Evolutionary conservation across 2,329 filamentous ascomycete genomes (phyloP).

Genomic region (Cytospora leucostoma): DNA sequence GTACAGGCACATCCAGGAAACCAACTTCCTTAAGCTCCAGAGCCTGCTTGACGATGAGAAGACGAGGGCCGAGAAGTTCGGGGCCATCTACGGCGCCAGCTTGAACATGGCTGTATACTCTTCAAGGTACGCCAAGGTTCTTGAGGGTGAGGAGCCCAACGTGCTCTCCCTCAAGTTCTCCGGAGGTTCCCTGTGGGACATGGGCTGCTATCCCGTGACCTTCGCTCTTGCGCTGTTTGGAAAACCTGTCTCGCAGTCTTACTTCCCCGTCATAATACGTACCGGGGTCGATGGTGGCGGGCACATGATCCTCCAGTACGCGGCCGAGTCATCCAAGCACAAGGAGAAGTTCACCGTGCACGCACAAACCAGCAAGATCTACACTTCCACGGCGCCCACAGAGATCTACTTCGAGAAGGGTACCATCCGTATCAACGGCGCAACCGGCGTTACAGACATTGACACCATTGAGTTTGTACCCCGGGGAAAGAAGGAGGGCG

Average conservation of each 20-base stretch:
- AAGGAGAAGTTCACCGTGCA: slow-evolving; percentile 27
- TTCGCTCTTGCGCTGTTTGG: slow-evolving; percentile 25
- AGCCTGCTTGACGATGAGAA: slow-evolving; percentile 18
- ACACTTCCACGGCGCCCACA: slow-evolving; percentile 26
- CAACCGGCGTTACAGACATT: slow-evolving; percentile 25
- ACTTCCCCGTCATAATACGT: slow-evolving; percentile 24
- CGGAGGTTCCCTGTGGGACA: slow-evolving; percentile 24
- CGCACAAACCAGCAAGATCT: slow-evolving; percentile 28
- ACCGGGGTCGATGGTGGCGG: slow-evolving; percentile 25
- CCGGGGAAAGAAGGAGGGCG: slow-evolving; percentile 18
- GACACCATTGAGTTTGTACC: slow-evolving; percentile 25
- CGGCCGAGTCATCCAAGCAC: slow-evolving; percentile 18
- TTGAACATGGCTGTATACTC: slow-evolving; percentile 24
- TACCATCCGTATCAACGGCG: slow-evolving; percentile 23
- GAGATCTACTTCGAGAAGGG: slow-evolving; percentile 28
- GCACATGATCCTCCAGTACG: slow-evolving; percentile 22
- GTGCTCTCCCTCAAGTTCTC: slow-evolving; percentile 26
- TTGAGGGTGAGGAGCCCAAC: slow-evolving; percentile 26
- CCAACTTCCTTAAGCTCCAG: slow-evolving; percentile 25
- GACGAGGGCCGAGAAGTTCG: slow-evolving; percentile 22
- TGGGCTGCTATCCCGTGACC: slow-evolving; percentile 26
- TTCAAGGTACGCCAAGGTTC: slow-evolving; percentile 23
- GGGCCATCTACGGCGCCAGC: slow-evolving; percentile 22
- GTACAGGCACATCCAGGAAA: slow-evolving; percentile 26
- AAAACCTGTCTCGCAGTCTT: slow-evolving; percentile 21